Conservation (phyloP, 495 filamentous ascomycete genomes). For the Penicillium crystallinum region DNA sequence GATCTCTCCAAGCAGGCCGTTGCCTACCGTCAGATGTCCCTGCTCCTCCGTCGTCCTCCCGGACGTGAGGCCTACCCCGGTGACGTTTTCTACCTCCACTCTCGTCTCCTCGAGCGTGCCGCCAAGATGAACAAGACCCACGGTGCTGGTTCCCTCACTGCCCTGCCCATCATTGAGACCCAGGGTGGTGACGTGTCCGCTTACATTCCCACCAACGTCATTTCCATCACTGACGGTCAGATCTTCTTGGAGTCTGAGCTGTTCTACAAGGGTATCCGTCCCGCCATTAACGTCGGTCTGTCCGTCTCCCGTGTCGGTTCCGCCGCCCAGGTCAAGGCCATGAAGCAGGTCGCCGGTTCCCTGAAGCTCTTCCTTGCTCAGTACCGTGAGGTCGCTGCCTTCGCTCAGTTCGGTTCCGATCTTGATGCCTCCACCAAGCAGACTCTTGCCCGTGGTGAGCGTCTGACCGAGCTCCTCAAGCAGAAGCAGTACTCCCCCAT, state of each 20-base stretch:
- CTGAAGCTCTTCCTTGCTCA: conserved; percentile 99
- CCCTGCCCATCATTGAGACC: conserved; percentile 97
- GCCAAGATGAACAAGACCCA: conserved; percentile 98
- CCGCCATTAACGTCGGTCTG: conserved; percentile 99
- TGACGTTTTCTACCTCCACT: conserved; percentile 99
- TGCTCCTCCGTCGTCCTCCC: conserved; percentile 96
- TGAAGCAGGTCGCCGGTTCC: conserved; percentile 99
- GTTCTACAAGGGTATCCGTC: conserved; percentile 99
- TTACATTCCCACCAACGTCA: conserved; percentile 99
- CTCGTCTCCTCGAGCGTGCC: conserved; percentile 97
- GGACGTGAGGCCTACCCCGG: conserved; percentile 99
- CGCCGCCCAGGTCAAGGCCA: conserved; percentile 99
- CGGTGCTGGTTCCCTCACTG: conserved; percentile 94
- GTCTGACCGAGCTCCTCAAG: conserved; percentile 98
- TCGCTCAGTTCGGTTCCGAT: conserved; percentile 99
- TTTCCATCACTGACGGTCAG: conserved; percentile 99
- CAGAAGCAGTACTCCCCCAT: conserved; percentile 99
- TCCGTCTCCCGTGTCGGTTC: conserved; percentile 99
- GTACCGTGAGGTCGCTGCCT: conserved; percentile 99
- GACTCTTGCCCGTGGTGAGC: conserved; percentile 97
- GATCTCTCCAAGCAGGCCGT: conserved; percentile 99
- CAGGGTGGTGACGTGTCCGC: conserved; percentile 99
- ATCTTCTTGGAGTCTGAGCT: conserved; percentile 99
- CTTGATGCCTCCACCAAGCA: conserved; percentile 98
- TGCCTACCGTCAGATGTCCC: conserved; percentile 99